These are phyloP conservation scores for Diaporthe sp. DNA, from an alignment of 2,329 filamentous ascomycete species.

Conservation along the genomic window DNA sequence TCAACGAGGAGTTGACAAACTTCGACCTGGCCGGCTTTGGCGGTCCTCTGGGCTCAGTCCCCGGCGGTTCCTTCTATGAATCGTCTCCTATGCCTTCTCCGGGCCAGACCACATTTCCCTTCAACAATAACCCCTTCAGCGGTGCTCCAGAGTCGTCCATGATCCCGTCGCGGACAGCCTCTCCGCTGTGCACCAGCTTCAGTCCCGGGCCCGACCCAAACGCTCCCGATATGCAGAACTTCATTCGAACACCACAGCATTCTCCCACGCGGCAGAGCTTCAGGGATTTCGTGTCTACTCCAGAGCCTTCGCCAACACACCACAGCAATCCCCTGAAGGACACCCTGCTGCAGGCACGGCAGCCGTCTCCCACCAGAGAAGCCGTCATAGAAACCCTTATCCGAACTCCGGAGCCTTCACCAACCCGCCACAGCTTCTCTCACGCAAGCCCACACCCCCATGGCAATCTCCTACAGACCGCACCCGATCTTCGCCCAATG, in stretches of 20 bases:
- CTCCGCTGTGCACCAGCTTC: conserved; percentile 34
- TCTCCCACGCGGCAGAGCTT: conserved; percentile 38
- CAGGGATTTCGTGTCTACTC: conserved; percentile 40
- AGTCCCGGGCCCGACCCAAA: conserved; percentile 27
- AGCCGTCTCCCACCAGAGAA: conserved; percentile 38
- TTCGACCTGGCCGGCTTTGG: conserved; percentile 41
- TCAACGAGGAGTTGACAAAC: conserved; percentile 42
- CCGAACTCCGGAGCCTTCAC: conserved; percentile 39
- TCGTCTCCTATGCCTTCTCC: conserved; percentile 41
- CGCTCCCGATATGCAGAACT: conserved; percentile 26
- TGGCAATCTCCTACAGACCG: conserved; percentile 36
- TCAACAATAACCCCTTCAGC: conserved; percentile 41
- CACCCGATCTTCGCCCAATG: conserved; percentile 38
- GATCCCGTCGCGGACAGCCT: conserved; percentile 38
- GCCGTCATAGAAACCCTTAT: conserved; percentile 34
- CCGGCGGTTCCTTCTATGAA: conserved; percentile 37
- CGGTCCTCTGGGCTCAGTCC: conserved; percentile 34
- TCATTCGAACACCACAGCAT: conserved; percentile 36
- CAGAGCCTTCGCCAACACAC: conserved; percentile 38
- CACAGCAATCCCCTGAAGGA: conserved; percentile 39
- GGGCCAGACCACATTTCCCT: conserved; percentile 35
- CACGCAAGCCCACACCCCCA: conserved; percentile 34
- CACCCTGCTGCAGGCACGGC: conserved; percentile 38
- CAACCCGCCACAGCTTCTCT: conserved; percentile 41
- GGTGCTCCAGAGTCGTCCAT: conserved; percentile 39